Conservation (phyloP, 2,329 filamentous ascomycete species). For the Bipolaris bicolor region DNA sequence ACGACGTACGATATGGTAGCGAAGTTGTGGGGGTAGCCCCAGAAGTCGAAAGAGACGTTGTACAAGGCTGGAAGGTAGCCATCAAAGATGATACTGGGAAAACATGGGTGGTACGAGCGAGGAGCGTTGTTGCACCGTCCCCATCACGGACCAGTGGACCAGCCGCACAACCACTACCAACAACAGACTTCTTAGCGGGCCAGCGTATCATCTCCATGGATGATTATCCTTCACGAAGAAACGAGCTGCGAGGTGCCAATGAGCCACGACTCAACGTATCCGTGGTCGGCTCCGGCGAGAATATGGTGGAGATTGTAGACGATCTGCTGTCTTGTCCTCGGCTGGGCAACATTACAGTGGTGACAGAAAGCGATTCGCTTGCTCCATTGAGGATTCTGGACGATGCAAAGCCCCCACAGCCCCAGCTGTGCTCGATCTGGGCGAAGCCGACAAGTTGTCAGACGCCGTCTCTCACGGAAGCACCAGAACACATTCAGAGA, state of each 20-base stretch:
- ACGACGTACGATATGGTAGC: slow-evolving; percentile 38
- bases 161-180: slow-evolving; percentile 30
- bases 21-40: slow-evolving; percentile 41
- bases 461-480: slow-evolving; percentile 25
- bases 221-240: slow-evolving; percentile 41
- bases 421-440: slow-evolving; percentile 47
- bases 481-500: slow-evolving; percentile 41
- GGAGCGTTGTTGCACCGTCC: slow-evolving; percentile 37
- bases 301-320: slow-evolving; percentile 41
- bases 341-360: slow-evolving; percentile 44
- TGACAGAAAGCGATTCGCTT: slow-evolving; percentile 43
- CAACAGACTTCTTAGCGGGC: slow-evolving; percentile 39
- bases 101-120: slow-evolving; percentile 33
- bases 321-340: slow-evolving; percentile 43
- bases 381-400: slow-evolving; percentile 36
- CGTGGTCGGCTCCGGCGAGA: slow-evolving; percentile 39
- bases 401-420: slow-evolving; percentile 34
- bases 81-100: slow-evolving; percentile 35
- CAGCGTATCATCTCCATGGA: slow-evolving; percentile 43
- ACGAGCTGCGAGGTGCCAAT: slow-evolving; percentile 36
- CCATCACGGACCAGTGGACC: slow-evolving; percentile 21
- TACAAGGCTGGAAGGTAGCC: slow-evolving; percentile 38
- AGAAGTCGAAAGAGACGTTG: slow-evolving; percentile 26
- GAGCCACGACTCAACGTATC: slow-evolving; percentile 40
- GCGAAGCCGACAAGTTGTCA: slow-evolving; percentile 34